phyloP scores from a whole-genome alignment of 148 eudicot genomes.

The Bassia scoparia region DNA sequence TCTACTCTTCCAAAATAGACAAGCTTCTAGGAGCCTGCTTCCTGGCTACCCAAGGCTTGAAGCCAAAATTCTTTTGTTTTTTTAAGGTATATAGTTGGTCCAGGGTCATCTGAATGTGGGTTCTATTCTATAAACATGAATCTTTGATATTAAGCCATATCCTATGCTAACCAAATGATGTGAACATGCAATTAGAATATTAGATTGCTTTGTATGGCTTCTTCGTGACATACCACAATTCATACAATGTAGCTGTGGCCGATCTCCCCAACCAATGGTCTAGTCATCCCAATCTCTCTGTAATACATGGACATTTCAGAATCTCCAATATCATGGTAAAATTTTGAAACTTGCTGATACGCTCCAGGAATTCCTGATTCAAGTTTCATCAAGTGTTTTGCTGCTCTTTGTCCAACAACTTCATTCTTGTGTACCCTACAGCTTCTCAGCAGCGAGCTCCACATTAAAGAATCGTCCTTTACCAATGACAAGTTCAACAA shows the following conservation, averaged over 20 bases:
- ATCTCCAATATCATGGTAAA: slow-evolving; percentile 65
- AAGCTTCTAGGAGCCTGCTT: neutral
- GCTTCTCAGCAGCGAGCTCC: slow-evolving; percentile 77
- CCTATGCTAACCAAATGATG: neutral
- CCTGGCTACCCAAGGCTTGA: neutral
- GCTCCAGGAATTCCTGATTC: slow-evolving; percentile 48
- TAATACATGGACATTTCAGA: slow-evolving; percentile 41
- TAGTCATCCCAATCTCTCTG: slow-evolving; percentile 48
- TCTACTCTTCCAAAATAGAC: slow-evolving; percentile 4
- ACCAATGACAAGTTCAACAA: slow-evolving; percentile 39
- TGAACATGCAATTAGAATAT: neutral
- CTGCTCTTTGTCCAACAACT: slow-evolving; percentile 52
- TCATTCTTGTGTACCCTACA: slow-evolving; percentile 60
- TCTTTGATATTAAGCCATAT: neutral
- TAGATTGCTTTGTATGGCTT: neutral
- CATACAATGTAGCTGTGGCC: slow-evolving; percentile 52
- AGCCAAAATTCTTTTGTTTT: neutral
- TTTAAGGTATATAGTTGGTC: neutral
- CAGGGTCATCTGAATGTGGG: neutral
- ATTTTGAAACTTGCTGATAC: slow-evolving; percentile 55
- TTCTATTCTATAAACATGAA: neutral
- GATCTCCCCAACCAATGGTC: slow-evolving; percentile 45
- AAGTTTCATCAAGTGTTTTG: slow-evolving; percentile 46
- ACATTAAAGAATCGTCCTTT: slow-evolving; percentile 41
- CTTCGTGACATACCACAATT: slow-evolving; percentile 12